Percentiles rank a stretch among this genome's conserved stretches.
phyloP scores from a whole-genome alignment of 2,329 filamentous ascomycete species.

The Penicillium sp. region DNA sequence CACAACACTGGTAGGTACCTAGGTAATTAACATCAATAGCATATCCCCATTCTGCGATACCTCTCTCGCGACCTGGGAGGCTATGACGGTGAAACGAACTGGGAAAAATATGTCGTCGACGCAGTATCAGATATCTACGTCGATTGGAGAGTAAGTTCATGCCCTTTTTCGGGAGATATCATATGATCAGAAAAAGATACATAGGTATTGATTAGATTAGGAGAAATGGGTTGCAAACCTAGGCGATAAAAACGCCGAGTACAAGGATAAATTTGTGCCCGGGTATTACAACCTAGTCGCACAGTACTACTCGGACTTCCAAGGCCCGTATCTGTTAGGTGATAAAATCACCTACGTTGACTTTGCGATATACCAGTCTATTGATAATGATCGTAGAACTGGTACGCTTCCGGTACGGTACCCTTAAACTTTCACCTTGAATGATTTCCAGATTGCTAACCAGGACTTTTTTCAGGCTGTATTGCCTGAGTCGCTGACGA shows the following conservation, averaged over 20 bases:
- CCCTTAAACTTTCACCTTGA: background rate
- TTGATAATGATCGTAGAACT: constrained; percentile 43
- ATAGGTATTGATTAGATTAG: constrained; percentile 12
- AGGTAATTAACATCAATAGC: constrained; percentile 18
- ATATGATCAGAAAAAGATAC: background rate
- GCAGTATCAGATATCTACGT: constrained; percentile 44
- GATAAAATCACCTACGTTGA: constrained; percentile 44
- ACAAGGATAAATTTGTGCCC: constrained; percentile 34
- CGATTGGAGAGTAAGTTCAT: constrained; percentile 44
- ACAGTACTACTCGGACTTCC: constrained; percentile 34
- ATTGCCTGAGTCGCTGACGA: constrained; percentile 18
- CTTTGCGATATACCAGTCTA: constrained; percentile 45
- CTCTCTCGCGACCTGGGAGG: constrained; percentile 38
- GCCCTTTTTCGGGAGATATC: background rate
- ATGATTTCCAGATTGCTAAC: too few relatives aligned
- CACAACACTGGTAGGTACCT: too few relatives aligned
- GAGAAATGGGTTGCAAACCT: constrained; percentile 34
- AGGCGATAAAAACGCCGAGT: constrained; percentile 29
- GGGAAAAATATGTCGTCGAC: constrained; percentile 45
- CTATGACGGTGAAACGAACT: constrained; percentile 43
- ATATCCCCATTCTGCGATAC: constrained; percentile 42
- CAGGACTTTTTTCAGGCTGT: too few relatives aligned
- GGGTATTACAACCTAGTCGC: constrained; percentile 37
- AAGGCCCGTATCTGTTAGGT: constrained; percentile 44
- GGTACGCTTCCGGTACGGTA: constrained; percentile 36